Evolutionary conservation across 148 eudicot species (phyloP).

Genomic region (Polygonum aviculare): DNA sequence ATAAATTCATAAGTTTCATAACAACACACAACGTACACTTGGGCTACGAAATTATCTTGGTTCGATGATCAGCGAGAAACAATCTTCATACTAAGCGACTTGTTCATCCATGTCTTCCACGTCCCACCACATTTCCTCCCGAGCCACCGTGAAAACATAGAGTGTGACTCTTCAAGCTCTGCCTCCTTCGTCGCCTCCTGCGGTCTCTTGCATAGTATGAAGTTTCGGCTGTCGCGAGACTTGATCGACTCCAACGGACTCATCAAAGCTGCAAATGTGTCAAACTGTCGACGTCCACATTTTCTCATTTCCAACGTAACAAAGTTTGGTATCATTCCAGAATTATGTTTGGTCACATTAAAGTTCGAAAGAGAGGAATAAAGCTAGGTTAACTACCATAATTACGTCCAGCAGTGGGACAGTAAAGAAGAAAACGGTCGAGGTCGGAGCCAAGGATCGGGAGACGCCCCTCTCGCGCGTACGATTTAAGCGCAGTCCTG

Average conservation of each 20-base stretch:
- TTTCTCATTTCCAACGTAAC: neutral
- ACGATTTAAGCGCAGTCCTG: conserved; percentile 27
- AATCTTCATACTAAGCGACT: neutral
- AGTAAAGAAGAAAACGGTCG: conserved; percentile 30
- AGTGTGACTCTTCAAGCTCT: neutral
- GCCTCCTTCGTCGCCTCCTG: neutral
- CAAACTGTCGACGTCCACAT: neutral
- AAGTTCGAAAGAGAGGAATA: too few relatives aligned
- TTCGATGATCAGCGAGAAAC: neutral
- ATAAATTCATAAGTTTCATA: too few relatives aligned
- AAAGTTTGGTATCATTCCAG: neutral
- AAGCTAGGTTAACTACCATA: conserved; percentile 18
- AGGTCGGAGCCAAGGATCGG: conserved; percentile 36
- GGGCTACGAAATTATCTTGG: too few relatives aligned
- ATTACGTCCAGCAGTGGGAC: conserved; percentile 29
- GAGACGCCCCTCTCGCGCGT: conserved; percentile 44
- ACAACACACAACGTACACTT: too few relatives aligned
- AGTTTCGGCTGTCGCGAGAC: neutral
- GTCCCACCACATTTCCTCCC: neutral
- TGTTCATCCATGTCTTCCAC: neutral
- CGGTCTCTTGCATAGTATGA: neutral
- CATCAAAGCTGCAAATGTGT: neutral
- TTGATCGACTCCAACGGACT: neutral
- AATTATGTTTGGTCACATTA: neutral
- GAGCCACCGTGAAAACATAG: neutral